Percentiles rank a stretch among this genome's conserved stretches.
phyloP scores from a whole-genome alignment of 164 flowering plant species.

The Warburgia ugandensis region DNA sequence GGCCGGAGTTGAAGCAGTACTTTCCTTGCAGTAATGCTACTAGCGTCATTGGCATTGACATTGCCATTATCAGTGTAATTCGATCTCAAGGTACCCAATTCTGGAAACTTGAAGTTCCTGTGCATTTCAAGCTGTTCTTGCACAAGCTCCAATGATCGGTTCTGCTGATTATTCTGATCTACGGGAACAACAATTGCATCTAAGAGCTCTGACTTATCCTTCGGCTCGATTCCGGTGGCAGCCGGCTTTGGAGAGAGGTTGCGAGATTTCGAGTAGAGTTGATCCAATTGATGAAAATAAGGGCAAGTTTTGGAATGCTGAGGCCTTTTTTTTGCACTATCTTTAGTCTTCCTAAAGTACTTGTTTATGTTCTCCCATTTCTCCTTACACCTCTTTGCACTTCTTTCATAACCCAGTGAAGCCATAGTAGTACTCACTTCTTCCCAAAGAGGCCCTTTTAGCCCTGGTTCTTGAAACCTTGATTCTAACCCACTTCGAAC shows the following conservation, averaged over 20 bases:
- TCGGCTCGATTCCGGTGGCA: neutral
- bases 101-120: neutral
- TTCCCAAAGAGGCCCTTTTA: slow-evolving; percentile 16
- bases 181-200: slow-evolving; percentile 10
- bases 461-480: slow-evolving; percentile 15
- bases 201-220: slow-evolving; percentile 11
- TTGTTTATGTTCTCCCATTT: slow-evolving; percentile 21
- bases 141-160: neutral
- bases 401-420: slow-evolving; percentile 11
- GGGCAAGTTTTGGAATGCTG: slow-evolving; percentile 17
- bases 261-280: slow-evolving; percentile 7
- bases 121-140: neutral
- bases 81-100: neutral
- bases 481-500: slow-evolving; percentile 10
- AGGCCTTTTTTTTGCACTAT: slow-evolving; percentile 10
- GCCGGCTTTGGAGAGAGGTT: neutral
- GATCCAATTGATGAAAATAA: slow-evolving; percentile 16
- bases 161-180: neutral
- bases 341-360: slow-evolving; percentile 19
- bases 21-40: neutral
- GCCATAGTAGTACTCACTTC: slow-evolving; percentile 18
- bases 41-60: neutral
- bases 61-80: neutral
- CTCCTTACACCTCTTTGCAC: slow-evolving; percentile 21
- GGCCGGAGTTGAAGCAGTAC: slow-evolving; percentile 6